A percentile compares a stretch with the other conserved stretches of the same genome.
These are phyloP conservation scores for Daldinia caldariorum DNA, from an alignment of 495 filamentous ascomycete species.

Conservation along the genomic window DNA sequence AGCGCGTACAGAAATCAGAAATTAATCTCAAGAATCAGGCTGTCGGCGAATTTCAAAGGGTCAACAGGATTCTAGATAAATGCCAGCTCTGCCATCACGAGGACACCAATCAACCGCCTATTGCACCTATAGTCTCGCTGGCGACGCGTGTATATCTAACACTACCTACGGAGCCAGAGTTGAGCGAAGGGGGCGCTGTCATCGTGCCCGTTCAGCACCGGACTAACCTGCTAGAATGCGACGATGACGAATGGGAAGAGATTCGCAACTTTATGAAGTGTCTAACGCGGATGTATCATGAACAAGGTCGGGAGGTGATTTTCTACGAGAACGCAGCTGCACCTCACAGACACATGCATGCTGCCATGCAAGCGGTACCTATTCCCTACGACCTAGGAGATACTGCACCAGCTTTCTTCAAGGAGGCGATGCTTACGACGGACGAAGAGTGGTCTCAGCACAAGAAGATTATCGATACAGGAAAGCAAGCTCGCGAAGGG, in stretches of 20 bases:
- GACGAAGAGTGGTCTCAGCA: slow-evolving; percentile 97
- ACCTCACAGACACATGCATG: slow-evolving; percentile 81
- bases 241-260: slow-evolving; percentile 99
- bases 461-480: slow-evolving; percentile 91
- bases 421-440: slow-evolving; percentile 85
- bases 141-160: slow-evolving; percentile 89
- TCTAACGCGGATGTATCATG: slow-evolving; percentile 90
- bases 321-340: slow-evolving; percentile 98
- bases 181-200: slow-evolving; percentile 81
- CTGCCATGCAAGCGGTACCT: slow-evolving; percentile 85
- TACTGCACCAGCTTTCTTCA: slow-evolving; percentile 93
- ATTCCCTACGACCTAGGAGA: slow-evolving; percentile 88
- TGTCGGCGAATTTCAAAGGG: slow-evolving; percentile 87
- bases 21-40: slow-evolving; percentile 89
- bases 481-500: slow-evolving; percentile 70
- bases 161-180: slow-evolving; percentile 87
- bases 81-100: slow-evolving; percentile 95
- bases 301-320: slow-evolving; percentile 87
- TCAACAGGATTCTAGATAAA: slow-evolving; percentile 85
- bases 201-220: slow-evolving; percentile 92
- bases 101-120: slow-evolving; percentile 81
- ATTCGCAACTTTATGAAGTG: slow-evolving; percentile 99
- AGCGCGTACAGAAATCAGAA: slow-evolving; percentile 86
- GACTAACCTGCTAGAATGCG: slow-evolving; percentile 91
- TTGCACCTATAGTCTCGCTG: slow-evolving; percentile 88